Base-by-base conservation (phyloP, 305 asterid species). In the Plantago coronopus region DNA sequence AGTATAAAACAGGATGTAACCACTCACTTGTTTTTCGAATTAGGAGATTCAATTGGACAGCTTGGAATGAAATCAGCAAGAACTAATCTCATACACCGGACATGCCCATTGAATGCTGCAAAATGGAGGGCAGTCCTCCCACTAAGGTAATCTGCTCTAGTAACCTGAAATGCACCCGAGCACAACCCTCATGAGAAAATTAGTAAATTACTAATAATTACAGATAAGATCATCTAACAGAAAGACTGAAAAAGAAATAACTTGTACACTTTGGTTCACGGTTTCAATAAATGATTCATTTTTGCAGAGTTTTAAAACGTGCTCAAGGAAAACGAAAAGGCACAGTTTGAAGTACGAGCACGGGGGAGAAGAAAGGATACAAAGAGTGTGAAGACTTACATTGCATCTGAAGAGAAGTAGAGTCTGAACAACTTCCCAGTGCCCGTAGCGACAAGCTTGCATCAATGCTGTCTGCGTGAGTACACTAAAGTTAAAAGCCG, bases 61-160 rank as follows among this genome's bases (percentile, higher is more conserved):
- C 99, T 87, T 22, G 97, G 95, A 64, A 94, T 91, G 72, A 82
- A 89, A 82, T 94, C 99, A 44, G 97, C 87, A 64, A 87, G 85
- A 72, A 82, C 82, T 46, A 94, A 77, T 76, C 99, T 78, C 63
- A 94, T 73, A 73, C 99, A 94, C 58, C 95, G 79, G 46, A 82
- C 85, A 46, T 94, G 99, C 47, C 99, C 99, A 69, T 87, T 81
- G 54, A 87, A 82, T 18, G 97, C 89, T 2, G 97, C 95, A 70
- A 94, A 94, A 89, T 94, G 97, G 22, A 94, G 94, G 54, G 99
- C 96, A 42, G 96, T 89, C 71, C 95, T 81, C 71, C 96, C 99
- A 54, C 96, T 83, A 42, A 94, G 95, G 81, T 89, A 94, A 70
- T 94, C 99, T 43, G 99, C 90, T 69, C 96, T 82, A 16, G 83